Conservation (phyloP, 2,329 filamentous ascomycete genomes). For the Tolypocladium cylindrosporum region DNA sequence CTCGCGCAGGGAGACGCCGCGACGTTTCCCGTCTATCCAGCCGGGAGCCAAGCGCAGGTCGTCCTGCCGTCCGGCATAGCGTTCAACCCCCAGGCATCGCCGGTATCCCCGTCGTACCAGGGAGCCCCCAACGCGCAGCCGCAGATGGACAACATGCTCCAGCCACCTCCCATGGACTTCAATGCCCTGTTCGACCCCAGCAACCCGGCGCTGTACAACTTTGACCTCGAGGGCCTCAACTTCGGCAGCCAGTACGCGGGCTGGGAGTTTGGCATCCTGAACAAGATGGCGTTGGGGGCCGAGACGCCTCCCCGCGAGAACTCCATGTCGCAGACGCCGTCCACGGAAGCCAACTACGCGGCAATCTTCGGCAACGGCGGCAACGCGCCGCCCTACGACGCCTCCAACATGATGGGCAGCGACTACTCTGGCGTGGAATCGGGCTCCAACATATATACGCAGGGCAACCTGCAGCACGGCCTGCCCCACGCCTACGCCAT, state of each 20-base stretch:
- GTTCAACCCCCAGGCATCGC: slow-evolving; percentile 60
- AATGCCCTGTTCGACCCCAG: slow-evolving; percentile 74
- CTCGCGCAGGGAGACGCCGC: slow-evolving; percentile 36
- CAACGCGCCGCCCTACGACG: slow-evolving; percentile 39
- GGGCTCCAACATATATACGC: slow-evolving; percentile 37
- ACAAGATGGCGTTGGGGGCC: slow-evolving; percentile 75
- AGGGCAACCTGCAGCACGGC: slow-evolving; percentile 51
- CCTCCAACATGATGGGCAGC: slow-evolving; percentile 33
- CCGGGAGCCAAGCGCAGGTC: slow-evolving; percentile 32
- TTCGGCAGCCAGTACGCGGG: slow-evolving; percentile 96
- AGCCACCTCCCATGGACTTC: slow-evolving; percentile 40
- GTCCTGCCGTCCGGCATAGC: slow-evolving; percentile 36
- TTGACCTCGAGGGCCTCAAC: slow-evolving; percentile 77
- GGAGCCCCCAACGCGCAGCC: slow-evolving; percentile 38
- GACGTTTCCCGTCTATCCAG: slow-evolving; percentile 41
- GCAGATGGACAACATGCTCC: slow-evolving; percentile 38
- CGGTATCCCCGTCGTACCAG: slow-evolving; percentile 65
- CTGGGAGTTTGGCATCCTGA: slow-evolving; percentile 90
- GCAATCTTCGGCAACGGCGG: slow-evolving; percentile 42
- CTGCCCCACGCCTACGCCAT: slow-evolving; percentile 57
- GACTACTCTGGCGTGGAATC: slow-evolving; percentile 45
- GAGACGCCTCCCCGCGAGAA: slow-evolving; percentile 65
- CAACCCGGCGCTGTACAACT: slow-evolving; percentile 89
- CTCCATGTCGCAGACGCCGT: slow-evolving; percentile 31
- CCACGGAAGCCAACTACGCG: slow-evolving; percentile 27